Evolutionary conservation across 345 rosid genomes (phyloP), one percentile per base, ranked within the genome.

Genomic region (Corymbia maculata): DNA sequence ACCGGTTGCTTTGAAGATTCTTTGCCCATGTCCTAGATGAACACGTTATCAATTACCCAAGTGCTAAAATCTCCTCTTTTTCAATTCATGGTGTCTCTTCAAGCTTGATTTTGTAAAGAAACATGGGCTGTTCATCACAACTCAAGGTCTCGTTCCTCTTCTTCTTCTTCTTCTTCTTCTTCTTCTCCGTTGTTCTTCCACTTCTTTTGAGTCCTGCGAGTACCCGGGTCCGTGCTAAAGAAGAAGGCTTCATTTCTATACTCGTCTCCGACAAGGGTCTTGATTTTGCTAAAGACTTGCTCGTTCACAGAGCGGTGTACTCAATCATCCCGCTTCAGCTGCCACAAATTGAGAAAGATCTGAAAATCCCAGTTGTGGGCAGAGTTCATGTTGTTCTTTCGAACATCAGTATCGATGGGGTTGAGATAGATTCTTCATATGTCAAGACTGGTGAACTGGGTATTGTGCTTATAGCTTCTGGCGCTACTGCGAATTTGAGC

Each of bases 351-450:
- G 93, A 93, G 89, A 96, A 93, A 90, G 85, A 94, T 32, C 90
- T 89, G 87, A 93, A 90, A 86, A 94, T 97, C 90, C 97, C 95
- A 80, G 66, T 95, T 22, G 28, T 97, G 55, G 99, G 99, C 50
- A 93, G 89, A 88, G 97, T 94, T 49, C 82, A 53, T 28, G 82
- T 96, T 86, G 91, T 91, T 92, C 94, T 97, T 3, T 93, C 94
- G 15, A 86, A 93, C 87, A 93, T 96, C 79, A 88, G 89, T 28
- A 93, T 97, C 85, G 51, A 91, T 89, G 75, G 91, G 49, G 94
- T 93, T 36, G 86, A 89, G 51, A 59, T 97, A 47, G 86, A 89
- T 90, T 90, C 94, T 80, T 94, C 98, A 14, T 84, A 53, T 61
- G 94, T 94, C 86, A 85, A 90, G 89, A 92, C 96, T 4, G 94